Base-by-base conservation (phyloP, 176 grass and related monocot genomes). In the Bothriochloa decipiens region DNA sequence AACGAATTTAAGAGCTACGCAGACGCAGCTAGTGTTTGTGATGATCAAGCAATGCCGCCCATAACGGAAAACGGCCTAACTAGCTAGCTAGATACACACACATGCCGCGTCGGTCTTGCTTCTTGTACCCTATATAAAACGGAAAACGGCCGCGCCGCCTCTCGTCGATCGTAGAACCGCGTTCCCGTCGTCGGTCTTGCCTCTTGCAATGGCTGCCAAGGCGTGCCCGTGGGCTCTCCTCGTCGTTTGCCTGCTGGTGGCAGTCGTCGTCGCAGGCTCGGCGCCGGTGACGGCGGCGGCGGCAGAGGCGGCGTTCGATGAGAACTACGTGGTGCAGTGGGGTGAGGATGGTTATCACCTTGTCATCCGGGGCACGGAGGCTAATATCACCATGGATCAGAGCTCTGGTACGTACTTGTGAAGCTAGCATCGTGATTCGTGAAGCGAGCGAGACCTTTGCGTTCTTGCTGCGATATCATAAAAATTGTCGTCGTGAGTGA, bases 351-450 rank as follows among this genome's bases (percentile, higher is more conserved):
- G 86, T 1, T 33, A 74, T 40, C 91, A 93, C 80, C 75, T 91
- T 4, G 52, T 80, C 15, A 32, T 72, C 68, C 66, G 74, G 29
- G 87, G 91, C 3, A 84, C 74, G 9, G 82, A 84, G 83, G 67
- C 83, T 22, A 64, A 91, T n/a, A 79, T 93, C 84, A 85, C 74
- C 87, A 81, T 97, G 89, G 94, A 97, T 77, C 72, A 62, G 65
- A 86, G 25, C 77, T 97, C 94, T 25, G 94, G 94, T 87, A 83
- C 8, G 9, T 36, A 10, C 53, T 20, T 57, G 20, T 28, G 36
- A 2, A 36, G 65, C 28, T 40, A 76, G 20, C 10, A 17, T 32
- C 35, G 35, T 36, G 35, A 36, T n/a, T n/a, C n/a, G n/a, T 29
- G 70, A 7, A 41, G n/a, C 15, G 22, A 1, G n/a, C 8, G 7